Base-by-base conservation (phyloP, 164 flowering plant species). In the Paratinospora sagittata region DNA sequence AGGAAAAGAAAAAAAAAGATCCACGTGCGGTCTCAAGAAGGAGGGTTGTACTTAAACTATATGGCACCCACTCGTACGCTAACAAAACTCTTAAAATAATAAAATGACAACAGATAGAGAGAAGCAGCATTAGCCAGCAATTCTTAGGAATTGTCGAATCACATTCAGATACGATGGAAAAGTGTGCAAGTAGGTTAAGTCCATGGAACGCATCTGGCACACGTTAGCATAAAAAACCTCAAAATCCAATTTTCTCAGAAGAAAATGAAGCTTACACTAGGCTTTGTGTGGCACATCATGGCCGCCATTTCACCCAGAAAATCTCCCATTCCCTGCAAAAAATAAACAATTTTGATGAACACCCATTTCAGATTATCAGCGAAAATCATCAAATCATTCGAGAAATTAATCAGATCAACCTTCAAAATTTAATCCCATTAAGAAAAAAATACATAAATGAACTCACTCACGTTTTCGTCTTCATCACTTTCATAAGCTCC, bases 261-360 rank as follows among this genome's bases (percentile, higher is more conserved):
- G 57, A 49, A 49, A 49, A 17, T 60, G 27, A 62, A 34, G 45
- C 96, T 86, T 72, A 92, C 95, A 71, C 30, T 77, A 55, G 92
- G 74, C 63, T 86, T 81, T 6, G 84, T 79, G 72, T 87, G 85
- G 78, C 76, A 80, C 97, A 94, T 94, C 93, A 94, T 86, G 1
- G 63, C 72, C 34, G 84, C 92, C 98, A 94, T 92, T 73, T 94
- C 98, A 36, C 81, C 86, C 78, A 92, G 71, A 72, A 94, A 92
- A 68, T 88, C 97, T 12, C 91, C 89, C 98, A 94, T 92, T 16
- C 89, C 98, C 97, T 94, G 85, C 80, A 81, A 7, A 64, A 19
- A 43, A 9, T 2, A 8, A 26, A 24, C 14, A 64, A 41, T 27
- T 24, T 16, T 17, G 0, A 43, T 27, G 12, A 27, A 2, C 7